A percentile compares a stretch with the other conserved stretches of the same genome.
phyloP scores from a whole-genome alignment of 352 stramenopile species.

The Globisporangium nunn region DNA sequence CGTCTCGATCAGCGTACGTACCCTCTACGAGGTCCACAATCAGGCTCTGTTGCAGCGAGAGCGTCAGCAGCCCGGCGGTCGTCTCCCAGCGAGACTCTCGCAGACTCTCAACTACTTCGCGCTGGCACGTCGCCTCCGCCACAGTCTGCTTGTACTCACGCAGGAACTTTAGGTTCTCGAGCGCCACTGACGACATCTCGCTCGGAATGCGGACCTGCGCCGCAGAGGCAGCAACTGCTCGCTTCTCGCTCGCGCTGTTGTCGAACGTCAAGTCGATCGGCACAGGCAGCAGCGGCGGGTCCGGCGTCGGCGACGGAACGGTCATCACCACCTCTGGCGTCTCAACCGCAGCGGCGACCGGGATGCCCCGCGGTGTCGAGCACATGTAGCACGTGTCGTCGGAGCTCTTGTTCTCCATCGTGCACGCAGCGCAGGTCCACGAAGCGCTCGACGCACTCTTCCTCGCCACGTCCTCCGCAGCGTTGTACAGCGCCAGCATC shows the following conservation, averaged over 20 bases:
- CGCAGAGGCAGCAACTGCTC: neutral
- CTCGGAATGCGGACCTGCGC: neutral
- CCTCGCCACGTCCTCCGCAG: slow-evolving; percentile 42
- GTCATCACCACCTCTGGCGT: slow-evolving; percentile 23
- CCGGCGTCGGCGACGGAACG: slow-evolving; percentile 19
- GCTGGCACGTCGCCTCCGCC: slow-evolving; percentile 25
- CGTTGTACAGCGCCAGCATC: slow-evolving; percentile 62
- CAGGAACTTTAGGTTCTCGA: slow-evolving; percentile 40
- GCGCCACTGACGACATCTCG: slow-evolving; percentile 15
- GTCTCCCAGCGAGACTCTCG: slow-evolving; percentile 58
- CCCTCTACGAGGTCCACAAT: slow-evolving; percentile 67
- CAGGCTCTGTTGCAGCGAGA: slow-evolving; percentile 34
- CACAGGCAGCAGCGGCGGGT: slow-evolving; percentile 14
- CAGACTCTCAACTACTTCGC: slow-evolving; percentile 21
- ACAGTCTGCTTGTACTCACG: slow-evolving; percentile 44
- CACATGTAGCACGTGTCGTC: slow-evolving; percentile 71
- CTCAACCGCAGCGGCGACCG: slow-evolving; percentile 28
- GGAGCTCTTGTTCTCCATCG: slow-evolving; percentile 64
- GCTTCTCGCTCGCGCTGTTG: slow-evolving; percentile 8
- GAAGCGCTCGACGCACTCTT: slow-evolving; percentile 14
- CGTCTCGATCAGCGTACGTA: slow-evolving; percentile 65
- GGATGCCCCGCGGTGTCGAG: slow-evolving; percentile 32
- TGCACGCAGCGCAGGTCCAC: slow-evolving; percentile 66
- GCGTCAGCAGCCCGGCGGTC: slow-evolving; percentile 46
- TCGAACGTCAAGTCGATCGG: slow-evolving; percentile 35